Base-by-base conservation (phyloP, 1,139 yeast genomes). In the Yamadazyma diospyri region DNA sequence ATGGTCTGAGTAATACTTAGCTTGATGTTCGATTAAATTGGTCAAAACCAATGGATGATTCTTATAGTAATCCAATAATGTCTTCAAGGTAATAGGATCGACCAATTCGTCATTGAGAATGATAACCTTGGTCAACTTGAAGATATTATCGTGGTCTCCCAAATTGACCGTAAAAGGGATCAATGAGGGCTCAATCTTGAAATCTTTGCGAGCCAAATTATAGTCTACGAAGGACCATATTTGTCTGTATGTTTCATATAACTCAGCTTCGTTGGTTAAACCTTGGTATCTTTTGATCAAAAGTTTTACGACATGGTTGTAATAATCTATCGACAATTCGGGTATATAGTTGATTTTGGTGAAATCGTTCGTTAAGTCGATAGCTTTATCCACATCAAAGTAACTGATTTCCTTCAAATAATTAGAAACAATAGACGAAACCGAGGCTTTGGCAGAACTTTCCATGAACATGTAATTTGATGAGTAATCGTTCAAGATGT, bases 151-250 rank as follows among this genome's bases (percentile, higher is more conserved):
- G 36, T 57, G 64, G 38, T 69, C 72, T 6, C 64, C 62, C 25
- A 55, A 40, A 32, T 59, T 64, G 17, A 69, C 52, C 25, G 62
- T 48, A 14, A 61, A 43, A 0, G 64, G 48, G 16, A 69, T 48
- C 11, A 67, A 43, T 17, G 45, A 36, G 33, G 64, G 69, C 20
- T 39, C 41, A n/a, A 45, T 30, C 28, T 45, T 40, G 40, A 54
- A 66, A 39, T 69, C 73, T 34, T 57, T 57, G 33, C 74, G 55
- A 6, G 66, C 53, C 9, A 69, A 61, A 29, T 61, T 50, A 36
- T 59, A 53, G 29, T 63, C 50, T 40, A 66, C 63, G 19, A 65
- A 48, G 4, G 46, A 40, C 71, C 73, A 66, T 16, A 62, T 47
- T 7, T 37, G 40, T 9, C 39, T 29, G 32, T 54, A 51, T 23